Evolutionary conservation across 202 grass and related monocot genomes (phyloP), one percentile per base, ranked within the genome.

Genomic region (Schoenoplectus triqueter): DNA sequence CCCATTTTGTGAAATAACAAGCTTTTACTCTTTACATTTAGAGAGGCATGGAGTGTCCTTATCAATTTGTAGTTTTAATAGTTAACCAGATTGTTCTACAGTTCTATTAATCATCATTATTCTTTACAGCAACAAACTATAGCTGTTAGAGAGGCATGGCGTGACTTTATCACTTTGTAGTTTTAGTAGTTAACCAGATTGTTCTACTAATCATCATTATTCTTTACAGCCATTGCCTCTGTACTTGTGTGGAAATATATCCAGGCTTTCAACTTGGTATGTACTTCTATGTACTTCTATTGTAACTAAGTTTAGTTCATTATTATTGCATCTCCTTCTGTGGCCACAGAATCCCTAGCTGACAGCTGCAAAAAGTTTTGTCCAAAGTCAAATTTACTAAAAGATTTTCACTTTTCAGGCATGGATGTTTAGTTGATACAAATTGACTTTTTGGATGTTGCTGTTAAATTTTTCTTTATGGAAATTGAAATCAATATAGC

Each of bases 161-260:
- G 45, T 62, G 21, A 6, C 21, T 59, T 17, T 59, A 80, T 40
- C 22, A 62, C 20, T 31, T 31, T 31, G 31, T 31, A 31, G 11
- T 61, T 21, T 45, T 80, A 56, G 10, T 41, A 59, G 15, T 80
- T 39, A 80, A 62, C 3, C 66, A 49, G 40, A 81, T 66, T 66
- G 3, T 56, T 56, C 9, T 83, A 40, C 64, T 83, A 68, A 67
- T 64, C 10, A 15, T 66, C 5, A 19, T 52, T 83, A 40, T 66
- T 42, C 47, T 83, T 83, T 84, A 41, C 72, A 90, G 88, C 88
- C 20, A 22, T 90, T 84, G 80, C 88, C 17, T 72, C 73, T 80
- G 72, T 59, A 48, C 71, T 87, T 81, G 21, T 76, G 41, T 72
- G 88, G 85, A 86, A 87, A 82, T 75, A 84, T 66, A 11, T 69